Evolutionary conservation across 2,329 filamentous ascomycete genomes (phyloP), one percentile per base, ranked within the genome.

Genomic region (Mycosphaerella sp.): DNA sequence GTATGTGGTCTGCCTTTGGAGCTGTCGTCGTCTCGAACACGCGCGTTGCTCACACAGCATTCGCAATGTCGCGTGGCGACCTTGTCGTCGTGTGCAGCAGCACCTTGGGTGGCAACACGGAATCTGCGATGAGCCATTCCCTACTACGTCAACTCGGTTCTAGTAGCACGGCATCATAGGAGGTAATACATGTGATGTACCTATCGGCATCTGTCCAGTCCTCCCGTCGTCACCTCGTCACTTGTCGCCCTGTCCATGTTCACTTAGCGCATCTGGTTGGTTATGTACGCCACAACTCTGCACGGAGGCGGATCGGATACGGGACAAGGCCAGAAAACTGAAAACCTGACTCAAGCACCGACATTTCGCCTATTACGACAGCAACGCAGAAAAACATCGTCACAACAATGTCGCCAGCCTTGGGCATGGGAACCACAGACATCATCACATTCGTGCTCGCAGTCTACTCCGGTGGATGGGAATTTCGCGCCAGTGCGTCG

Each of bases 11-110:
- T 43, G 45, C 49, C 49, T 26, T 17, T 23, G 17, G 17, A n/a
- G 7, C 29, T 34, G 14, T 17, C 17, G 40, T n/a, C 29, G 26
- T 29, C 21, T 36, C 44, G 29, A 36, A 14, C 12, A 23, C 32
- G 56, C 53, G 49, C 52, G 55, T 58, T 58, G 45, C 52, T 48
- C 31, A 29, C 40, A 41, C 48, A 42, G 11, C 36, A 36, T 29
- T 29, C 14, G 21, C 21, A 21, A 21, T 29, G 11, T 45, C 57
- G 48, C 58, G 55, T 55, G 55, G 58, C 47, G 53, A 31, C 50
- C 53, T 48, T 53, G 55, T 46, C 48, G 14, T 36, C 48, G 14
- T 36, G 11, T 6, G 26, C 14, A 17, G 14, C 14, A 17, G 12
- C 40, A 36, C 46, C 6, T 26, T 17, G 14, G 26, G 6, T 38